phyloP scores from a whole-genome alignment of 495 filamentous ascomycete species.

The Penicillium taxi region DNA sequence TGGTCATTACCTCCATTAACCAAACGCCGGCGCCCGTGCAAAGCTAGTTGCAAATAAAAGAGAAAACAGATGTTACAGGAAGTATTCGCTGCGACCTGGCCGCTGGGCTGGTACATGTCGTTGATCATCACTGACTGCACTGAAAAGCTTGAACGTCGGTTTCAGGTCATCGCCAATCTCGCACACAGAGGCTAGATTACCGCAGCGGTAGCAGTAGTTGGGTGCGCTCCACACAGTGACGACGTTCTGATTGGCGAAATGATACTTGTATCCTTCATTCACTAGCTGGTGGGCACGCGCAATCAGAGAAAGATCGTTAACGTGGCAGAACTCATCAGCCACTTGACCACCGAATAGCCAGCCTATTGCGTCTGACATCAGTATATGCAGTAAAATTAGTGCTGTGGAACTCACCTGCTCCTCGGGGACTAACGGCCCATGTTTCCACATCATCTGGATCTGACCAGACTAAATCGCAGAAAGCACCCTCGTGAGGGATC shows the following conservation, averaged over 20 bases:
- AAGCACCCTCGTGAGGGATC: slow-evolving; percentile 96
- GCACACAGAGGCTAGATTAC: slow-evolving; percentile 96
- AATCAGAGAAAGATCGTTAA: slow-evolving; percentile 90
- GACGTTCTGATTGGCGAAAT: slow-evolving; percentile 90
- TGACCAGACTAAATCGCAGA: slow-evolving; percentile 97
- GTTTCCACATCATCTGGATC: slow-evolving; percentile 98
- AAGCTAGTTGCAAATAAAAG: slow-evolving; percentile 14
- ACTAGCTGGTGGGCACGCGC: slow-evolving; percentile 94
- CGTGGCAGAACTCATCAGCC: slow-evolving; percentile 97
- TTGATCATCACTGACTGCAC: slow-evolving; percentile 85
- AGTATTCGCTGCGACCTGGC: slow-evolving; percentile 84
- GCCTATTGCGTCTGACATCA: slow-evolving; percentile 29
- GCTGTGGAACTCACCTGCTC: slow-evolving; percentile 65
- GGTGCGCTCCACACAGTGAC: slow-evolving; percentile 99
- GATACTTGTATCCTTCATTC: slow-evolving; percentile 98
- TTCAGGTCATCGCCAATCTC: slow-evolving; percentile 77
- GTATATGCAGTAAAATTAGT: not conserved
- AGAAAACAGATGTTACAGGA: slow-evolving; percentile 62
- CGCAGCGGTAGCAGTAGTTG: slow-evolving; percentile 98
- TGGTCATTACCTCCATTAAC: slow-evolving; percentile 13
- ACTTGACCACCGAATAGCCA: slow-evolving; percentile 99
- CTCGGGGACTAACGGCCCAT: slow-evolving; percentile 91
- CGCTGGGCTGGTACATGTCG: slow-evolving; percentile 77
- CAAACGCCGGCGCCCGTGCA: slow-evolving; percentile 39
- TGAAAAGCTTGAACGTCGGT: slow-evolving; percentile 90